Base-by-base conservation (phyloP, 2,329 filamentous ascomycete species). In the Diaporthe humulicola region DNA sequence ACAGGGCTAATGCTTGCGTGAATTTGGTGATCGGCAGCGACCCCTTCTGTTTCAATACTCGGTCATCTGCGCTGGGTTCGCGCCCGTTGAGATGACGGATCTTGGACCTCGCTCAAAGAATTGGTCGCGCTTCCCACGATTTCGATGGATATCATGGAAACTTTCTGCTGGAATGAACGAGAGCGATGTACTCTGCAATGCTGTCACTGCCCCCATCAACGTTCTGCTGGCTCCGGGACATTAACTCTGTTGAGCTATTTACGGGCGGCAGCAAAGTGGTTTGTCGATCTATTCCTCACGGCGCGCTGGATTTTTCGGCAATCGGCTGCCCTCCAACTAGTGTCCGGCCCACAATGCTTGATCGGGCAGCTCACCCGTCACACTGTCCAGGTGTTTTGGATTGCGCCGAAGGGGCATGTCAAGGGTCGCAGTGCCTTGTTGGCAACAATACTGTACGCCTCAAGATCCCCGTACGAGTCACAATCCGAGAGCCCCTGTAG, bases 351-450 rank as follows among this genome's bases (percentile, higher is more conserved):
- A 52, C 15, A 60, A 72, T 69, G 42, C 73, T 71, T 69, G 66
- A 71, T 75, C 71, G 28, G 74, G 74, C 56, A 74, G 50, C 54
- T 74, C 42, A 60, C 71, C 74, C 72, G 71, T 74, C 74, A 74
- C 71, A 73, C 57, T 60, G 73, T 75, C 70, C n/a, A 67, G 64
- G 74, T 54, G 74, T 75, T 75, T 75, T 52, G 74, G 64, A 64
- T 70, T 67, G 58, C 52, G 71, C 74, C 74, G 50, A 48, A 73
- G 72, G 70, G 45, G 61, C 54, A 42, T 12, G 45, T 64, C 61
- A n/a, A 75, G 70, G 70, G 73, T 75, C 54, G 70, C 52, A 69
- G 54, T 54, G 73, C 57, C 70, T 54, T 60, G 67, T 33, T 72
- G 70, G 33, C 50, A 42, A 42, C 36, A 33, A 33, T 72, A 52